Evolutionary conservation across 208 protist genomes (phyloP), one percentile per base, ranked within the genome.

Genomic region (Leptomonas pyrrhocoris): DNA sequence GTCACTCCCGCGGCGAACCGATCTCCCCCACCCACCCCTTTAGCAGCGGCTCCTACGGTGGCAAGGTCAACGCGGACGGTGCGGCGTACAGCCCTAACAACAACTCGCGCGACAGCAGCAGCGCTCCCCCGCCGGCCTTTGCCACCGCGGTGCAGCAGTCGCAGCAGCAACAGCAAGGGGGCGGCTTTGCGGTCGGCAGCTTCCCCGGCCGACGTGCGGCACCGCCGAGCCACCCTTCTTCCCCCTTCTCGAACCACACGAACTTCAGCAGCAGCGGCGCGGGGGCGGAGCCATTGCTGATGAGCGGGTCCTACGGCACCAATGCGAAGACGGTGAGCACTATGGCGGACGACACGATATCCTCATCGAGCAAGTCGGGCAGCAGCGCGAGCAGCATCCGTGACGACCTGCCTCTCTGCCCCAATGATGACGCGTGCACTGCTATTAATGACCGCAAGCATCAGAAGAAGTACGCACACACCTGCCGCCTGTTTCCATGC

Each of bases 401-500:
- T 21, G 88, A 93, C 11, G 79, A 94, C 28, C 70, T 96, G 8
- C 65, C 77, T 2, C 65, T 94, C 0, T 96, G 91, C 67, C 84
- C 88, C 1, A 83, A 89, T 25, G 91, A 96, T 63, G 84, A 80
- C 54, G 55, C 77, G 7, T 96, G 91, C 61, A 73, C 82, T 4
- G 23, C 78, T 6, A 93, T 96, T 58, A 96, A 96, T 60, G 85
- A 94, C 65, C 79, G 85, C 34, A 88, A 89, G 48, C 91, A 96
- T 68, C 91, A 96, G 68, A 73, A 83, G 49, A 88, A 85, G 71
- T 94, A 78, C 62, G 84, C 86, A 8, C 91, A 96, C 78, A 96
- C 91, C 12, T 96, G 91, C 59, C 91, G 91, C 2, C 70, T 96
- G 5, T 92, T 90, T 46, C 91, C 91, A 0, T 96, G 91, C 62